Percentiles rank a stretch among this genome's conserved stretches.
phyloP scores from a whole-genome alignment of 306 rosid species.

The Lathyrus tuberosus region DNA sequence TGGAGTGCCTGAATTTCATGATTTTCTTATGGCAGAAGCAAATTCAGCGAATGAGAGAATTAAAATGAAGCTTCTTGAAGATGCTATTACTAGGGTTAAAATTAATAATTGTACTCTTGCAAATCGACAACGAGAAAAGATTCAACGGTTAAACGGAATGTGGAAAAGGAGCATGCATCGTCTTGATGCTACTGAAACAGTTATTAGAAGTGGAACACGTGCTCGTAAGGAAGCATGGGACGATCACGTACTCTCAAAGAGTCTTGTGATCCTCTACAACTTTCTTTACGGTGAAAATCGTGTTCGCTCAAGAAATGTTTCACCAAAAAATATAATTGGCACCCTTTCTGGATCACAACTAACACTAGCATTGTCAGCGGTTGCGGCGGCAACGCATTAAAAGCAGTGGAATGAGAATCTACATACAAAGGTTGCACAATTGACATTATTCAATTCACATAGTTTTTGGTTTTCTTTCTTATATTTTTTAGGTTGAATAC shows the following conservation, averaged over 20 bases:
- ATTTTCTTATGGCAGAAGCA: constrained; percentile 34
- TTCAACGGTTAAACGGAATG: constrained; percentile 34
- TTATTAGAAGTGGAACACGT: neutral
- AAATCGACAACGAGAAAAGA: constrained; percentile 43
- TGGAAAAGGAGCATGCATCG: constrained; percentile 46
- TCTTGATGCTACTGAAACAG: constrained; percentile 44
- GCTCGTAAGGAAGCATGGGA: constrained; percentile 37
- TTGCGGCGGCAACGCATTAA: constrained; percentile 35
- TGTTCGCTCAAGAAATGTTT: constrained; percentile 1
- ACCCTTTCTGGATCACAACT: neutral
- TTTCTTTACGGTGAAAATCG: constrained; percentile 30
- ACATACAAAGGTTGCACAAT: constrained; percentile 8
- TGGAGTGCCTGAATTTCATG: constrained; percentile 53
- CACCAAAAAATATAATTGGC: neutral
- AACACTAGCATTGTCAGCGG: neutral
- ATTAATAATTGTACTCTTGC: constrained; percentile 49
- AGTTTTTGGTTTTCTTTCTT: neutral
- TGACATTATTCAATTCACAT: constrained; percentile 27
- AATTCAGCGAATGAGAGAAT: constrained; percentile 1
- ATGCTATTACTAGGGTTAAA: constrained; percentile 44
- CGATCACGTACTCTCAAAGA: constrained; percentile 34
- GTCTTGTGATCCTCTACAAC: constrained; percentile 23
- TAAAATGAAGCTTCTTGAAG: constrained; percentile 26
- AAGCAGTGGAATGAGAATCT: constrained; percentile 28
- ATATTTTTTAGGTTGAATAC: neutral